A percentile compares a stretch with the other conserved stretches of the same genome.
These are phyloP conservation scores for Gyromitra esculenta DNA, from an alignment of 2,329 filamentous ascomycete genomes.

Conservation along the genomic window DNA sequence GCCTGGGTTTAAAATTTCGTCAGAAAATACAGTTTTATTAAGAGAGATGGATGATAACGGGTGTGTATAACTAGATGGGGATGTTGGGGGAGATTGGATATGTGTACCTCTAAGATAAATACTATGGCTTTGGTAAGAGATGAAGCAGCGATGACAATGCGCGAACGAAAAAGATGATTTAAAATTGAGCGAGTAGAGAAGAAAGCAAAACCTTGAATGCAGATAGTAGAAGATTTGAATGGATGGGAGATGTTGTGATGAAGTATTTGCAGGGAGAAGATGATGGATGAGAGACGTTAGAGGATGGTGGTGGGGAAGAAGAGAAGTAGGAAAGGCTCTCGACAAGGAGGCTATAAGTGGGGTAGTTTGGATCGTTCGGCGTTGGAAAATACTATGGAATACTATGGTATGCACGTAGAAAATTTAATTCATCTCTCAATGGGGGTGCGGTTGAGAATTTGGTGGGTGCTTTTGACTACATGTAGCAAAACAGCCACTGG, in stretches of 20 bases:
- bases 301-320: background rate
- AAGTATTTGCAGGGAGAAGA: background rate
- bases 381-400: background rate
- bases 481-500: no score
- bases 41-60: background rate
- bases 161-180: conserved; percentile 8
- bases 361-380: background rate
- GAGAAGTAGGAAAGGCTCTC: background rate
- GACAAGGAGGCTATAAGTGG: background rate
- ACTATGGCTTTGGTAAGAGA: conserved; percentile 1
- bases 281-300: background rate
- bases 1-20: background rate
- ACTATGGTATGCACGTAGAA: background rate
- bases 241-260: background rate
- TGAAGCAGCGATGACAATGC: background rate
- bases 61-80: background rate
- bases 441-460: background rate
- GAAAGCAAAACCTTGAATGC: background rate
- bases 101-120: conserved; percentile 9
- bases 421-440: background rate
- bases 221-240: conserved; percentile 1
- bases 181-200: conserved; percentile 7
- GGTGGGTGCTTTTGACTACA: background rate
- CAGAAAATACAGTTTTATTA: background rate
- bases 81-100: background rate